phyloP scores from a whole-genome alignment of 805 yeast species.

The Ogataea paraovalis region DNA sequence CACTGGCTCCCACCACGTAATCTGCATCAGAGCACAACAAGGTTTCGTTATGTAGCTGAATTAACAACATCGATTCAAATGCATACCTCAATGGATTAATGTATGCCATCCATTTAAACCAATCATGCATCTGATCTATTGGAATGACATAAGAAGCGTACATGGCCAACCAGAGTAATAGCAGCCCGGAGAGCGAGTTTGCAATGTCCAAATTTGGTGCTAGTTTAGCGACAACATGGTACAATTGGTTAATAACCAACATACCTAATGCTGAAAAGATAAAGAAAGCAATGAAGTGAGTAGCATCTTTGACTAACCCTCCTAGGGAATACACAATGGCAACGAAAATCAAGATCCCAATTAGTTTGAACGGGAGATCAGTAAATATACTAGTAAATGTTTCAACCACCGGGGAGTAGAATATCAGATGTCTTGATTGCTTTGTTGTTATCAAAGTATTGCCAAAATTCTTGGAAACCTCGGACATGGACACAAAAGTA shows the following conservation, averaged over 20 bases:
- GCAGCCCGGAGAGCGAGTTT: slow-evolving; percentile 50
- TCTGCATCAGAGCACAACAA: slow-evolving; percentile 44
- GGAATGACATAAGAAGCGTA: slow-evolving; percentile 55
- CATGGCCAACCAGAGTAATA: slow-evolving; percentile 30
- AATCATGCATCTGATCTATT: slow-evolving; percentile 33
- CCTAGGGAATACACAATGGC: slow-evolving; percentile 51
- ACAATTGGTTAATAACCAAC: slow-evolving; percentile 44
- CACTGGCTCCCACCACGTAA: slow-evolving; percentile 30
- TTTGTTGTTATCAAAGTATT: slow-evolving; percentile 61
- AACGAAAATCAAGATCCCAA: slow-evolving; percentile 41
- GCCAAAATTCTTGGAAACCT: slow-evolving; percentile 41
- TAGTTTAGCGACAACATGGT: slow-evolving; percentile 47
- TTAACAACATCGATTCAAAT: slow-evolving; percentile 60
- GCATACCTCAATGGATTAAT: slow-evolving; percentile 54
- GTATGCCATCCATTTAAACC: slow-evolving; percentile 67
- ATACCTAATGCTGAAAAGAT: slow-evolving; percentile 42
- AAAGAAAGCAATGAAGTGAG: slow-evolving; percentile 49
- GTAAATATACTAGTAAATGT: slow-evolving; percentile 59
- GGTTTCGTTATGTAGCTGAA: slow-evolving; percentile 57
- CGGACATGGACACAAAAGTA: slow-evolving; percentile 46
- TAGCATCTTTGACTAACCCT: slow-evolving; percentile 46
- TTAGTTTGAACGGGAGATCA: slow-evolving; percentile 58
- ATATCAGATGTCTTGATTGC: slow-evolving; percentile 62
- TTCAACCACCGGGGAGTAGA: slow-evolving; percentile 73
- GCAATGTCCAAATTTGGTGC: slow-evolving; percentile 45